Base-by-base conservation (phyloP, 1,284 basidiomycete genomes). In the Wolfiporia cocos region DNA sequence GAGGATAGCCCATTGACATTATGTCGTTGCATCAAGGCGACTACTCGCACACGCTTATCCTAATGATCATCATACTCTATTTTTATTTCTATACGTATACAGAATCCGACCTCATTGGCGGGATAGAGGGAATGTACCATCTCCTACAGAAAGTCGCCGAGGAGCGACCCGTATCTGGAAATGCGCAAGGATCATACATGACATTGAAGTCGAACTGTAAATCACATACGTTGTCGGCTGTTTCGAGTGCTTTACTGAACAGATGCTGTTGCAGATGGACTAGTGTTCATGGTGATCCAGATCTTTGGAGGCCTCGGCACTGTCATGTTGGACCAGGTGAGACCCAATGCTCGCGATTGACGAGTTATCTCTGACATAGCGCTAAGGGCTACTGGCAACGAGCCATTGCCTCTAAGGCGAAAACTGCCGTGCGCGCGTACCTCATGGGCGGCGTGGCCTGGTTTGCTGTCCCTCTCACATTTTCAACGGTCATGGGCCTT, bases 401-500 rank as follows among this genome's bases (percentile, higher is more conserved):
- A n/a, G 61, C 61, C n/a, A 59, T 63, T 24, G 61, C 62, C 2
- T 58, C 57, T 17, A 51, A 58, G 28, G 57, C 62, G 0, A 56
- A 55, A 34, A 57, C 59, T 7, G 57, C 59, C 6, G 57, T 63
- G n/a, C 53, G 53, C 31, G 58, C 58, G 34, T 63, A 63, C 44
- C 56, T 66, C 17, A 49, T 69, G 30, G 67, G 65, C 15, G 66
- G 66, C 3, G 45, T 62, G 11, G 59, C 63, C 3, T 68, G 64
- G 63, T 61, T 65, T 23, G 57, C 64, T 17, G 57, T 71, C 20
- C 69, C 69, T 1, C 62, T 69, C 45, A 54, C 63, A 14, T 66
- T 70, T 42, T 67, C 67, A 3, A 66, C 66, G 6, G 59, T 65
- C 4, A 62, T 68, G 48, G 70, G 69, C 17, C 58, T 70, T 2